Base-by-base conservation (phyloP, 768 basidiomycete species). In the Chiua virens region DNA sequence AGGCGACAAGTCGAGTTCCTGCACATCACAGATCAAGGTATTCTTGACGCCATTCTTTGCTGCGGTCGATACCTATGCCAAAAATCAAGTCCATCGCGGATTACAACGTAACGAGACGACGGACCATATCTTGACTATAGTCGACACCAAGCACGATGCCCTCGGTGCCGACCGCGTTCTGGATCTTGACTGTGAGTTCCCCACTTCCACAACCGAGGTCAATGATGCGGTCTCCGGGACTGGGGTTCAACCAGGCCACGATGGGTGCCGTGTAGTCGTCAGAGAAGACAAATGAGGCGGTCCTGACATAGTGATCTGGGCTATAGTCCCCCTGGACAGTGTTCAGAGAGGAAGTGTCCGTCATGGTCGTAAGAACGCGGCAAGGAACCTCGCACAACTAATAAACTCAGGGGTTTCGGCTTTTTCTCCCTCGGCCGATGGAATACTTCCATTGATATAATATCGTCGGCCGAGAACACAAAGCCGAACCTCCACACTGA, bases 181-280 rank as follows among this genome's bases (percentile, higher is more conserved):
- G 73, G 27, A 95, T 73, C 49, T 77, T 69, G 42, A 78, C 55
- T 0, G 87, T 89, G 14, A 93, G 70, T 56, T 93, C 86, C 0
- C 90, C 92, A 40, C 84, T 90, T 17, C 92, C 91, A 61, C 91
- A 93, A 3, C 92, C 91, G 39, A 91, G 68, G 59, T 91, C 89
- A 52, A 87, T 71, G 40, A 92, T 84, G 43, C 74, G 74, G 57
- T 92, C 86, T 2, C 89, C 89, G 0, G 80, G 76, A 54, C 78
- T 56, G 0, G 88, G 75, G n/a, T 78, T 67, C 11, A 93, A 75
- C 25, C 89, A 72, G 3, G 75, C 73, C 13, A 90, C 65, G 20
- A 92, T 75, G 9, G 85, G 71, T 0, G 67, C 69, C 42, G 73
- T 81, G 72, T 65, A 80, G 55, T 64, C 66, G 13, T 71, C 50